These are phyloP conservation scores for Arabidopsis lyrata DNA, from an alignment of 441 rosid species.

Conservation along the genomic window DNA sequence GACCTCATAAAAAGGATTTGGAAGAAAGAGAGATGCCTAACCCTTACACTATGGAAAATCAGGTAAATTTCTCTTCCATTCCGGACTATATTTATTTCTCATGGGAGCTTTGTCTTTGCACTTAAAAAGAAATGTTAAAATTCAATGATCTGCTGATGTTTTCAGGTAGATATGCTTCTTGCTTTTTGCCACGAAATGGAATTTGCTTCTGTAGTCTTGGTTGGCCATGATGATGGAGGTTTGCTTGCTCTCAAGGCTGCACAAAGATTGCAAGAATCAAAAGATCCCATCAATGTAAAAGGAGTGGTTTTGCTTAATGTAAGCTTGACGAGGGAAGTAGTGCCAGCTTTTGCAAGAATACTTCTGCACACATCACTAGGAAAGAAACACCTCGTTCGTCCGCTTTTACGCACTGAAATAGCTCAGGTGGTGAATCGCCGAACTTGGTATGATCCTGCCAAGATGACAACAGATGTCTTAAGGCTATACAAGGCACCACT, in stretches of 20 bases:
- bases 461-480: constrained; percentile 83
- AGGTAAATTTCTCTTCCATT: constrained; percentile 52
- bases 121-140: constrained; percentile 27
- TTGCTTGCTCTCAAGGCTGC: constrained; percentile 89
- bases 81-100: background rate
- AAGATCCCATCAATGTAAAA: constrained; percentile 67
- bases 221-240: constrained; percentile 99
- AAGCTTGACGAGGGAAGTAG: constrained; percentile 93
- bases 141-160: constrained; percentile 41
- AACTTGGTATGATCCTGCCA: constrained; percentile 92
- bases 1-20: constrained; percentile 79
- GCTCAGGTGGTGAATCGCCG: constrained; percentile 92
- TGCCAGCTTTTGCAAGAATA: constrained; percentile 92
- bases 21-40: constrained; percentile 81
- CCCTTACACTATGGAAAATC: constrained; percentile 88
- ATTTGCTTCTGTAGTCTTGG: constrained; percentile 87
- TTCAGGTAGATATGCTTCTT: constrained; percentile 93
- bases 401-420: constrained; percentile 87
- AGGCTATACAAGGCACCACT: constrained; percentile 92
- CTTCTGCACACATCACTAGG: constrained; percentile 89
- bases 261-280: constrained; percentile 64
- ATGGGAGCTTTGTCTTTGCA: constrained; percentile 7
- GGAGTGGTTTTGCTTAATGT: constrained; percentile 82
- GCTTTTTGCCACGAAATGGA: constrained; percentile 93
- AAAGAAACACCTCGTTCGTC: constrained; percentile 93